A percentile compares a stretch with the other conserved stretches of the same genome.
Conservation (phyloP, 352 stramenopile genomes). For the Phytophthora constricta region DNA sequence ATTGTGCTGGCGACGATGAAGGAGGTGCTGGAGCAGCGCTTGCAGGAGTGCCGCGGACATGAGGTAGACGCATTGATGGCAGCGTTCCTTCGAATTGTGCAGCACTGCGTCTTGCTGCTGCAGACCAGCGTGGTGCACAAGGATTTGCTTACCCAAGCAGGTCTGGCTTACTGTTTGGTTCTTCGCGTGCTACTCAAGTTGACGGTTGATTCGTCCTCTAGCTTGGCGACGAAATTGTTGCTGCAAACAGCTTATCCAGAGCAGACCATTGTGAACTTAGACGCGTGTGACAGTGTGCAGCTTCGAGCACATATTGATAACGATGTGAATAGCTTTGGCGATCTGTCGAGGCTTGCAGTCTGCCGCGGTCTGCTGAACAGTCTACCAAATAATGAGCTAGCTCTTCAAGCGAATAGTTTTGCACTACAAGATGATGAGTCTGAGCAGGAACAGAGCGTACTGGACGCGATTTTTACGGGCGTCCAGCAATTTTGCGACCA, state of each 20-base stretch:
- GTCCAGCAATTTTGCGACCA: constrained; percentile 63
- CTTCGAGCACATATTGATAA: constrained; percentile 44
- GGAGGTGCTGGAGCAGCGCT: constrained; percentile 49
- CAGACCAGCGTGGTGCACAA: constrained; percentile 81
- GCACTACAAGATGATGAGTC: constrained; percentile 8
- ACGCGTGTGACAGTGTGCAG: constrained; percentile 5
- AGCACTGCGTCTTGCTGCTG: constrained; percentile 68
- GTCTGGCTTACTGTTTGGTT: constrained; percentile 72
- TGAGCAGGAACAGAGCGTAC: constrained; percentile 32
- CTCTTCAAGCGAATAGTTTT: constrained; percentile 11
- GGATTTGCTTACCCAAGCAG: constrained; percentile 78
- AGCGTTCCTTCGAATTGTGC: constrained; percentile 54
- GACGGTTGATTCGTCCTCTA: constrained; percentile 6
- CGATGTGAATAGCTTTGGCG: constrained; percentile 50
- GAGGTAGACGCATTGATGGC: constrained; percentile 12
- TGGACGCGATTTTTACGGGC: constrained; percentile 64
- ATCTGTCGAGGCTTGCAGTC: constrained; percentile 67
- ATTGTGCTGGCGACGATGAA: constrained; percentile 75
- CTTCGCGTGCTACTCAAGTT: constrained; percentile 60
- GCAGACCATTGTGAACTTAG: constrained; percentile 22
- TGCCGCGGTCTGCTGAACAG: constrained; percentile 77
- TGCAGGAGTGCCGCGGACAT: constrained; percentile 29
- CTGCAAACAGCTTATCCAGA: constrained; percentile 50
- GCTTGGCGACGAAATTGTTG: constrained; percentile 35
- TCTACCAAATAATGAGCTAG: constrained; percentile 60